Conservation (phyloP, 2,329 filamentous ascomycete genomes). For the Clarireedia monteithiana region DNA sequence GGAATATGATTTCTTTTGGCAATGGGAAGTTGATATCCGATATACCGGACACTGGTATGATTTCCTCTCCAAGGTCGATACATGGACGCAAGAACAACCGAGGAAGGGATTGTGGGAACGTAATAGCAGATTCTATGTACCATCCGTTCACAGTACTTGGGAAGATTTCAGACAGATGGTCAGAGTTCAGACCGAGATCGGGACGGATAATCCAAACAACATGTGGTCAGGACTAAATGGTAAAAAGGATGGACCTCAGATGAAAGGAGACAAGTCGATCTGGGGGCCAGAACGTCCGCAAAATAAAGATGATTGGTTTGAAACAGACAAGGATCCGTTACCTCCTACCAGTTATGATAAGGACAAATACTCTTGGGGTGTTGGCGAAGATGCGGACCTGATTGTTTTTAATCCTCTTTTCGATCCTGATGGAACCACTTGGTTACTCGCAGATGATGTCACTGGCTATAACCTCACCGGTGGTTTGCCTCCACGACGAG, state of each 20-base stretch:
- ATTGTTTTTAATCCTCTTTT: slow-evolving; percentile 91
- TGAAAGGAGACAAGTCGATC: slow-evolving; percentile 53
- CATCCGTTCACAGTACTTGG: slow-evolving; percentile 68
- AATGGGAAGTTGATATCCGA: slow-evolving; percentile 90
- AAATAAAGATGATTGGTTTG: slow-evolving; percentile 62
- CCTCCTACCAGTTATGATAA: slow-evolving; percentile 68
- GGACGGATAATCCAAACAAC: slow-evolving; percentile 56
- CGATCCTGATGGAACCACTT: slow-evolving; percentile 79
- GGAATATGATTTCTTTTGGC: slow-evolving; percentile 88
- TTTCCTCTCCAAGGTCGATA: slow-evolving; percentile 58
- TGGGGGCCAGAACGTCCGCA: slow-evolving; percentile 77
- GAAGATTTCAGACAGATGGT: slow-evolving; percentile 74
- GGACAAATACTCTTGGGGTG: slow-evolving; percentile 79
- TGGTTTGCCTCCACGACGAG: slow-evolving; percentile 62
- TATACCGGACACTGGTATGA: slow-evolving; percentile 86
- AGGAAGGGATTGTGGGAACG: slow-evolving; percentile 77
- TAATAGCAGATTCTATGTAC: slow-evolving; percentile 70
- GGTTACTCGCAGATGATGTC: slow-evolving; percentile 75
- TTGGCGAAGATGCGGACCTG: slow-evolving; percentile 83
- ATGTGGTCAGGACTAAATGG: slow-evolving; percentile 49
- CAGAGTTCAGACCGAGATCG: slow-evolving; percentile 66
- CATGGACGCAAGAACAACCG: slow-evolving; percentile 66
- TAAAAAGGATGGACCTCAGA: slow-evolving; percentile 18
- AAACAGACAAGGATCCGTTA: slow-evolving; percentile 61
- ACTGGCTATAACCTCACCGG: slow-evolving; percentile 69